Percentiles rank a stretch among this genome's conserved stretches.
phyloP scores from a whole-genome alignment of 441 rosid species.

The Breynia disticha region DNA sequence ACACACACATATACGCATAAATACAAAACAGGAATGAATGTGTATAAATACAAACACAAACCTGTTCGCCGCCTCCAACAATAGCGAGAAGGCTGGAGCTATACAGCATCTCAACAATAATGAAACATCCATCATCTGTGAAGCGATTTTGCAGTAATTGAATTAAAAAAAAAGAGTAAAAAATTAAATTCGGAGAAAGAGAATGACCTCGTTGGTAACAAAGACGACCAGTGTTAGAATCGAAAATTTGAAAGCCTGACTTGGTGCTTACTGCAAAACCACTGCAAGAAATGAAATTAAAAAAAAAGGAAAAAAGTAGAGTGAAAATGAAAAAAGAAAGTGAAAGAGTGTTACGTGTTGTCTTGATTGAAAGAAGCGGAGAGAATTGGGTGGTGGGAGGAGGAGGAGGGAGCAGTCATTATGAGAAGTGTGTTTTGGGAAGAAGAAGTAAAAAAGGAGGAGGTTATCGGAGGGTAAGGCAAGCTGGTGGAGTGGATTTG shows the following conservation, averaged over 20 bases:
- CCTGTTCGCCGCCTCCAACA: constrained; percentile 97
- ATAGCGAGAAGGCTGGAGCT: constrained; percentile 78
- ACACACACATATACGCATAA: neutral
- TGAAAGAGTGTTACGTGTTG: constrained; percentile 32
- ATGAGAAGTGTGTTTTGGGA: too few species aligned
- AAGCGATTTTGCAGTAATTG: neutral
- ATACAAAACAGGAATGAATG: neutral
- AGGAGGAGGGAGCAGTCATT: constrained; percentile 45
- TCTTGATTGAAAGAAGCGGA: constrained; percentile 85
- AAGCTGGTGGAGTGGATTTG: too few species aligned
- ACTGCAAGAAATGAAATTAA: constrained; percentile 23
- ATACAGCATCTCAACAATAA: constrained; percentile 73
- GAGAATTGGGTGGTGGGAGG: constrained; percentile 34
- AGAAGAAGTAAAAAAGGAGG: too few species aligned
- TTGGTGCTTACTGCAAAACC: constrained; percentile 62
- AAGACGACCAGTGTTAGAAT: constrained; percentile 73
- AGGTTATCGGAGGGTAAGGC: too few species aligned
- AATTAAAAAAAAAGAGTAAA: constrained; percentile 3
- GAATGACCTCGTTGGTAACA: constrained; percentile 65
- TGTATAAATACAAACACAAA: constrained; percentile 3
- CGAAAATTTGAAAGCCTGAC: constrained; percentile 64
- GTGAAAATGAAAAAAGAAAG: neutral
- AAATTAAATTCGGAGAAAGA: neutral
- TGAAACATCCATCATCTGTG: constrained; percentile 58
- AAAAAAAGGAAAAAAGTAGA: neutral